Percentiles rank a stretch among this genome's conserved stretches.
These are phyloP conservation scores for Tirmania nivea DNA, from an alignment of 495 filamentous ascomycete species.

Conservation along the genomic window DNA sequence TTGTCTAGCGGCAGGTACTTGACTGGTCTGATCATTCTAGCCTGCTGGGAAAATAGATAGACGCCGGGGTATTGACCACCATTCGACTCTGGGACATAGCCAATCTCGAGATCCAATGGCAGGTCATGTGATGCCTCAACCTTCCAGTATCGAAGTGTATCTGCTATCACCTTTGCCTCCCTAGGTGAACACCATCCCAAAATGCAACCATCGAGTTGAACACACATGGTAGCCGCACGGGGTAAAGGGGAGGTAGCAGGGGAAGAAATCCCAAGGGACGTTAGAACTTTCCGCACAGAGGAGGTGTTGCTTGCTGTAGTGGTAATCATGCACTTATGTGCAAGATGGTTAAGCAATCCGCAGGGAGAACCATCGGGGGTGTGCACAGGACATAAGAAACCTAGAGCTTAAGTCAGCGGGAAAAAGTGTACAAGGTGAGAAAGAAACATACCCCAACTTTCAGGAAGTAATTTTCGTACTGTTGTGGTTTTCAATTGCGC, in stretches of 20 bases:
- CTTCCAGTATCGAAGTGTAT: slow-evolving; percentile 82
- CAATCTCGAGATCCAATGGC: slow-evolving; percentile 73
- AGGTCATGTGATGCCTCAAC: slow-evolving; percentile 71
- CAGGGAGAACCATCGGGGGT: slow-evolving; percentile 92
- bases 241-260: slow-evolving; percentile 48
- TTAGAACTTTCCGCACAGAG: slow-evolving; percentile 44
- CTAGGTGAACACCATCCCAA: slow-evolving; percentile 75
- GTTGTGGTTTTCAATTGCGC: slow-evolving; percentile 93
- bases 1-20: slow-evolving; percentile 73
- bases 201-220: slow-evolving; percentile 76
- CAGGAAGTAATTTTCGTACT: slow-evolving; percentile 80
- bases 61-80: slow-evolving; percentile 89
- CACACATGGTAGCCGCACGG: slow-evolving; percentile 55
- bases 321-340: slow-evolving; percentile 82
- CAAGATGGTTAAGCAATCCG: slow-evolving; percentile 82
- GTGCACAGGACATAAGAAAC: slow-evolving; percentile 88
- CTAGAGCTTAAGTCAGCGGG: neutral
- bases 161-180: slow-evolving; percentile 53
- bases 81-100: slow-evolving; percentile 63
- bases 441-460: slow-evolving; percentile 56
- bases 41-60: slow-evolving; percentile 69
- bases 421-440: neutral
- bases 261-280: slow-evolving; percentile 49
- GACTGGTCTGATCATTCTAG: slow-evolving; percentile 76
- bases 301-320: slow-evolving; percentile 50